Percentiles rank a stretch among this genome's conserved stretches.
phyloP scores from a whole-genome alignment of 768 basidiomycete genomes.

The Glaciozyma antarctica region DNA sequence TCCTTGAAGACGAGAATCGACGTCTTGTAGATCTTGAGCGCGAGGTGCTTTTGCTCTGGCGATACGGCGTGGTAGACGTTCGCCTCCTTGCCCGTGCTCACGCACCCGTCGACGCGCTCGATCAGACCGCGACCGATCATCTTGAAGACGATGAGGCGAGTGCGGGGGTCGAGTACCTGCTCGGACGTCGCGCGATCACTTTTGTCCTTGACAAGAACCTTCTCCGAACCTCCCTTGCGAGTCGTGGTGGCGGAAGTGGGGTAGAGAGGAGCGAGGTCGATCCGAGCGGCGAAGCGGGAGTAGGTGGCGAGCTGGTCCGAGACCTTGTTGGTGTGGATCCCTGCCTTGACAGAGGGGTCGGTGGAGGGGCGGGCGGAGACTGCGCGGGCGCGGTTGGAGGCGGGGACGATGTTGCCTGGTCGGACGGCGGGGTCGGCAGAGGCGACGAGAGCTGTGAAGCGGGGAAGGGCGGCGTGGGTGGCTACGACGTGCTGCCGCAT shows the following conservation, averaged over 20 bases:
- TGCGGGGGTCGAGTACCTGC: constrained; percentile 94
- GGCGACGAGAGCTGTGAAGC: constrained; percentile 52
- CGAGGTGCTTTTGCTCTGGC: constrained; percentile 50
- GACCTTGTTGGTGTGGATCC: constrained; percentile 46
- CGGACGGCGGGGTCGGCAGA: constrained; percentile 15
- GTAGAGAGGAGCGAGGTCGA: constrained; percentile 65
- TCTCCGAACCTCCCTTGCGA: constrained; percentile 79
- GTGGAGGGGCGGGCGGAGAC: constrained; percentile 8
- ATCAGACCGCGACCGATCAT: constrained; percentile 86
- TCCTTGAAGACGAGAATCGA: constrained; percentile 96
- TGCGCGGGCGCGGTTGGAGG: constrained; percentile 9
- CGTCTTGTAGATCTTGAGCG: constrained; percentile 96
- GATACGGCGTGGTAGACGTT: constrained; percentile 85
- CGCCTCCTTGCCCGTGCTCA: constrained; percentile 97
- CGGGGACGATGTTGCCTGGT: constrained; percentile 17
- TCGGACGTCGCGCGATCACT: constrained; percentile 92
- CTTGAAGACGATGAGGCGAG: constrained; percentile 84
- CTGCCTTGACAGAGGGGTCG: constrained; percentile 7
- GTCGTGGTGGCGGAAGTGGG: constrained; percentile 54
- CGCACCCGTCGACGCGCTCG: constrained; percentile 85
- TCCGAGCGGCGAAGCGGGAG: constrained; percentile 63
- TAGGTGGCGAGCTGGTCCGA: constrained; percentile 64
- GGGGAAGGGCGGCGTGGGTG: constrained; percentile 25
- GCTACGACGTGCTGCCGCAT: constrained; percentile 78
- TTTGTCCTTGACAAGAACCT: constrained; percentile 84